Conservation (phyloP, 805 yeast species). For the Saccharomycopsis vini region DNA sequence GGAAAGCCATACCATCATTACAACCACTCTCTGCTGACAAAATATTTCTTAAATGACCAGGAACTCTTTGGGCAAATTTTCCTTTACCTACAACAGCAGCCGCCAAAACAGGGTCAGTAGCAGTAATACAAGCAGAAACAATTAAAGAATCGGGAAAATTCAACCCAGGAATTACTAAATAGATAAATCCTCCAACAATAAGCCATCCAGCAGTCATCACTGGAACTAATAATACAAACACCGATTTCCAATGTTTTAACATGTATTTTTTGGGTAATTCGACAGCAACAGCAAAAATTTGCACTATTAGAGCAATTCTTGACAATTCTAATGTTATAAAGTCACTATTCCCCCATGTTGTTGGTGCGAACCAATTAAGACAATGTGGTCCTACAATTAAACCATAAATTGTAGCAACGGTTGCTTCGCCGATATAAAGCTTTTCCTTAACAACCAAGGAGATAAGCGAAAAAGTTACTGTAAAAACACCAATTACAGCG, state of each 20-base stretch:
- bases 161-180: slow-evolving; percentile 67
- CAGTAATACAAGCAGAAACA: slow-evolving; percentile 83
- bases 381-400: slow-evolving; percentile 84
- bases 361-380: slow-evolving; percentile 74
- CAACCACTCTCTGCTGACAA: slow-evolving; percentile 84
- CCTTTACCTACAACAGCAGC: slow-evolving; percentile 95
- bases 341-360: slow-evolving; percentile 80
- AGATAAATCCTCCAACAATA: slow-evolving; percentile 68
- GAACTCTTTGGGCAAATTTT: slow-evolving; percentile 81
- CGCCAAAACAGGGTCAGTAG: slow-evolving; percentile 91
- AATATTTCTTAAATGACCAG: slow-evolving; percentile 82
- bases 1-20: slow-evolving; percentile 95
- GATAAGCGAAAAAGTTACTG: slow-evolving; percentile 68
- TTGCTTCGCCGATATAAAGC: slow-evolving; percentile 84
- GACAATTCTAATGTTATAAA: slow-evolving; percentile 74
- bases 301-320: slow-evolving; percentile 74
- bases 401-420: slow-evolving; percentile 80
- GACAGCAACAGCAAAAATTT: slow-evolving; percentile 90
- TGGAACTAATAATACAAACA: slow-evolving; percentile 64
- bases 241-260: slow-evolving; percentile 75
- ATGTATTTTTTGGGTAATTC: slow-evolving; percentile 86
- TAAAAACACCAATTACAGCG: slow-evolving; percentile 78
- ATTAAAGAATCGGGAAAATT: slow-evolving; percentile 63
- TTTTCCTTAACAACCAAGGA: slow-evolving; percentile 78
- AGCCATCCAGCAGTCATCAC: slow-evolving; percentile 92